A percentile compares a stretch with the other conserved stretches of the same genome.
phyloP scores from a whole-genome alignment of 208 protist genomes.

The Polymyxa betae region DNA sequence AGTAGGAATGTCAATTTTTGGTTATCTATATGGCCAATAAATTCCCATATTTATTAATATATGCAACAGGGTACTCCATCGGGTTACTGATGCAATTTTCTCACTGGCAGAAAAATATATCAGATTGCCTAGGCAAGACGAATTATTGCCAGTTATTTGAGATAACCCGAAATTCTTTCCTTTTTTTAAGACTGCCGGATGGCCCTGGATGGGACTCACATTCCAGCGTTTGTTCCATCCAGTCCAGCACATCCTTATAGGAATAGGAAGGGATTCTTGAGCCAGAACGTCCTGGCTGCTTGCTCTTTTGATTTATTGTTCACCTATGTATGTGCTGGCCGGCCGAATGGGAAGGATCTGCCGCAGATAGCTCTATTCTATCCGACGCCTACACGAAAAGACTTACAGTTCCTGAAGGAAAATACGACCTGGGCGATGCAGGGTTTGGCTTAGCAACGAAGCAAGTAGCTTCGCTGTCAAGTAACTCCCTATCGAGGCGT shows the following conservation, averaged over 20 bases:
- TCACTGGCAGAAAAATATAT: background rate
- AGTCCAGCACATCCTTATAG: background rate
- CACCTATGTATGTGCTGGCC: background rate
- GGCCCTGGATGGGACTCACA: background rate
- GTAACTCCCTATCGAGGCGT: background rate
- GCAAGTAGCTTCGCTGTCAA: too few relatives aligned
- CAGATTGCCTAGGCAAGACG: background rate
- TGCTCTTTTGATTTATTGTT: constrained; percentile 18
- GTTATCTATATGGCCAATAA: background rate
- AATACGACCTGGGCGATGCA: background rate
- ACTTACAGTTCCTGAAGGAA: background rate
- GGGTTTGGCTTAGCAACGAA: background rate
- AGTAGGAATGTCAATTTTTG: background rate
- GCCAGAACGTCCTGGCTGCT: background rate
- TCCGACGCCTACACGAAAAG: background rate
- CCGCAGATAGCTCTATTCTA: background rate
- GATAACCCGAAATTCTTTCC: background rate
- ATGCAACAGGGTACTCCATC: background rate
- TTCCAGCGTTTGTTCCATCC: background rate
- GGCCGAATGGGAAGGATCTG: background rate
- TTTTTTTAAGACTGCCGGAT: background rate
- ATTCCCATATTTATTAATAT: background rate
- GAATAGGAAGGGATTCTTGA: background rate
- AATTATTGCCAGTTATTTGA: background rate
- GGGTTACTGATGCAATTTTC: background rate